phyloP scores from a whole-genome alignment of 768 basidiomycete genomes.

The Tremella fuciformis region DNA sequence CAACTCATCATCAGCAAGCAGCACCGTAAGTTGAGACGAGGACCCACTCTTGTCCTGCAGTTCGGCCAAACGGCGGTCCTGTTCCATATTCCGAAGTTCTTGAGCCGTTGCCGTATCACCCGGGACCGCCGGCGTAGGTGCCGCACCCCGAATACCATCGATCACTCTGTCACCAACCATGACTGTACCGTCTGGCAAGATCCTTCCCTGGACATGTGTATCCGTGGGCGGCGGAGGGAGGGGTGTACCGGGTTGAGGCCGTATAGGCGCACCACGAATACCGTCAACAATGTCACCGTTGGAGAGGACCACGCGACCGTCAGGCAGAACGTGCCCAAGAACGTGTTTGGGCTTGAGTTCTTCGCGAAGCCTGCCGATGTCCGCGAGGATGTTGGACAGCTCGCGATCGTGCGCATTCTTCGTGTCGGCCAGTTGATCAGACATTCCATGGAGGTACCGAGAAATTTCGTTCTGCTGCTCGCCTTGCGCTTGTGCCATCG shows the following conservation, averaged over 20 bases:
- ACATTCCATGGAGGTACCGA: conserved; percentile 47
- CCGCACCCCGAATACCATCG: conserved; percentile 42
- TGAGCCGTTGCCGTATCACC: neutral
- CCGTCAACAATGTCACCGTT: conserved; percentile 44
- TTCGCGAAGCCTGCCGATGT: conserved; percentile 42
- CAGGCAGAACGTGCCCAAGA: conserved; percentile 40
- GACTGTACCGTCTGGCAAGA: conserved; percentile 44
- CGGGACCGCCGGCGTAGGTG: conserved; percentile 13
- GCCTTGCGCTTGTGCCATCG: conserved; percentile 47
- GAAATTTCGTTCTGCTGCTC: conserved; percentile 51
- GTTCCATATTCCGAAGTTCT: conserved; percentile 40
- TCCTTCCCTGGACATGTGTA: conserved; percentile 33
- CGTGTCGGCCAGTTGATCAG: conserved; percentile 42
- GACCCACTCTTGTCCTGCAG: conserved; percentile 45
- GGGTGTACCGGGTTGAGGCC: conserved; percentile 15
- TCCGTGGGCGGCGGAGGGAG: conserved; percentile 29
- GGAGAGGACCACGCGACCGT: conserved; percentile 43
- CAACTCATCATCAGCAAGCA: conserved; percentile 28
- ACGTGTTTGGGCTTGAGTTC: conserved; percentile 45
- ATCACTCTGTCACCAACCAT: conserved; percentile 42
- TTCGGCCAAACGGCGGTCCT: conserved; percentile 43
- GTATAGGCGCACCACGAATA: conserved; percentile 34
- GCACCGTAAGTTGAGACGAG: neutral
- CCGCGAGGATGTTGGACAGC: conserved; percentile 42
- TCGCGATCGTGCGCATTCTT: conserved; percentile 32